Evolutionary conservation across 2,329 filamentous ascomycete genomes (phyloP).

Genomic region (Ascochyta viciae-villosae): DNA sequence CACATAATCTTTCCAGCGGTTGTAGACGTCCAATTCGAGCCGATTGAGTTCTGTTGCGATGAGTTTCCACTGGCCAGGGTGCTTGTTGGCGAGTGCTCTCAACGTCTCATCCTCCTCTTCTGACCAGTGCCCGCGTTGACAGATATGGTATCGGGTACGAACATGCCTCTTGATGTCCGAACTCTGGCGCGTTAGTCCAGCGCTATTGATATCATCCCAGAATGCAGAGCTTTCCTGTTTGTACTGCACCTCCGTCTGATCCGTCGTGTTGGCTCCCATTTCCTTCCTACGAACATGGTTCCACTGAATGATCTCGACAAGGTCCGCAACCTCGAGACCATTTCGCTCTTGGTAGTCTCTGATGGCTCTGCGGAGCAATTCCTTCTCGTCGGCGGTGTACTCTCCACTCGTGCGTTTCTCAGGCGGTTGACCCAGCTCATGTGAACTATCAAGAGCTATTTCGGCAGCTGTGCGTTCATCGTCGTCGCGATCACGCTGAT

Average conservation of each 20-base stretch:
- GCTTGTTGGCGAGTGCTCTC: conserved; percentile 53
- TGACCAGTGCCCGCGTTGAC: conserved; percentile 67
- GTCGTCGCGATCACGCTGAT: conserved; percentile 3
- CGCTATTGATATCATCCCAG: conserved; percentile 42
- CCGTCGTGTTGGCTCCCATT: background rate
- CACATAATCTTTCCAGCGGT: conserved; percentile 74
- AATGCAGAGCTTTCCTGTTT: conserved; percentile 29
- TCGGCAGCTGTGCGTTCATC: conserved; percentile 24
- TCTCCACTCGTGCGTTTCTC: conserved; percentile 24
- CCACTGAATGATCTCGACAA: conserved; percentile 32
- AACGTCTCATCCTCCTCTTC: conserved; percentile 65
- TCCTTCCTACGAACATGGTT: background rate
- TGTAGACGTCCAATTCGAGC: conserved; percentile 69
- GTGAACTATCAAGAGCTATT: conserved; percentile 17
- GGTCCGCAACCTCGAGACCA: conserved; percentile 19
- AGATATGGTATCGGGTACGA: conserved; percentile 71
- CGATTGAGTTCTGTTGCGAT: conserved; percentile 68
- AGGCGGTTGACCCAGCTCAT: conserved; percentile 22
- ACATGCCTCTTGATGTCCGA: conserved; percentile 53
- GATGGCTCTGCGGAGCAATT: conserved; percentile 33
- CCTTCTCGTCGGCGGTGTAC: conserved; percentile 31
- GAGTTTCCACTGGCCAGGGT: conserved; percentile 65
- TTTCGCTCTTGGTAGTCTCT: conserved; percentile 29
- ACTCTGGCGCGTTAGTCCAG: conserved; percentile 42
- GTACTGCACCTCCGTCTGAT: conserved; percentile 11